These are phyloP conservation scores for Keithomyces neogunnii DNA, from an alignment of 2,329 filamentous ascomycete species.

Conservation along the genomic window DNA sequence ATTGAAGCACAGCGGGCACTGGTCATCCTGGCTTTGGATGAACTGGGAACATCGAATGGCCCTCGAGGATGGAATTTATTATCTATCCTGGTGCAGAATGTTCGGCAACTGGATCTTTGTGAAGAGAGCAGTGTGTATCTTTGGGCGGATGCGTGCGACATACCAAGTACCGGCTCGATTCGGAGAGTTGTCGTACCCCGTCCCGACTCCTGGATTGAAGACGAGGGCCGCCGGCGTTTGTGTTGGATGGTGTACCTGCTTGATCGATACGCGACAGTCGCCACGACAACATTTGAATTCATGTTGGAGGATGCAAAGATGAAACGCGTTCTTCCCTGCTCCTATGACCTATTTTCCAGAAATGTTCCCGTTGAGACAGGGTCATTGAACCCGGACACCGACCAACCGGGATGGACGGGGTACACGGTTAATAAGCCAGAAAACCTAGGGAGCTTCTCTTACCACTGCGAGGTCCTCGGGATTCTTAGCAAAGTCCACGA, in stretches of 20 bases:
- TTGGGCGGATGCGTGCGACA: conserved; percentile 21
- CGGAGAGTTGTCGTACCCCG: conserved; percentile 24
- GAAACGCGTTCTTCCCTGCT: conserved; percentile 32
- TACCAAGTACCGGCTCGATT: conserved; percentile 25
- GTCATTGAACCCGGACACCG: conserved; percentile 17
- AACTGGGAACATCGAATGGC: conserved; percentile 33
- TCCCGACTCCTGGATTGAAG: conserved; percentile 35
- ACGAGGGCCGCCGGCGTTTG: conserved; percentile 31
- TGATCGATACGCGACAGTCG: conserved; percentile 34
- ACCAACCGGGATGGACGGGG: conserved; percentile 15
- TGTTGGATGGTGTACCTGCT: conserved; percentile 38
- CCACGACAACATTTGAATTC: conserved; percentile 32
- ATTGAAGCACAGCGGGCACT: conserved; percentile 30
- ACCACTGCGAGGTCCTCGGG: conserved; percentile 35
- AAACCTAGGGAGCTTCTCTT: conserved; percentile 35
- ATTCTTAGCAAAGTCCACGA: conserved; percentile 34
- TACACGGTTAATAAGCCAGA: conserved; percentile 29
- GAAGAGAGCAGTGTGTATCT: conserved; percentile 31
- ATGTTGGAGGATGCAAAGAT: conserved; percentile 30
- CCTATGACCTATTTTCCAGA: conserved; percentile 35
- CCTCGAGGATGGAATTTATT: conserved; percentile 34
- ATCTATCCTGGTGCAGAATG: conserved; percentile 28
- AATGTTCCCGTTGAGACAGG: conserved; percentile 34
- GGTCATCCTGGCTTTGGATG: conserved; percentile 32
- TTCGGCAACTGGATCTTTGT: conserved; percentile 29